Conservation (phyloP, 176 grass and related monocot species). For the Tillandsia fasciculata region DNA sequence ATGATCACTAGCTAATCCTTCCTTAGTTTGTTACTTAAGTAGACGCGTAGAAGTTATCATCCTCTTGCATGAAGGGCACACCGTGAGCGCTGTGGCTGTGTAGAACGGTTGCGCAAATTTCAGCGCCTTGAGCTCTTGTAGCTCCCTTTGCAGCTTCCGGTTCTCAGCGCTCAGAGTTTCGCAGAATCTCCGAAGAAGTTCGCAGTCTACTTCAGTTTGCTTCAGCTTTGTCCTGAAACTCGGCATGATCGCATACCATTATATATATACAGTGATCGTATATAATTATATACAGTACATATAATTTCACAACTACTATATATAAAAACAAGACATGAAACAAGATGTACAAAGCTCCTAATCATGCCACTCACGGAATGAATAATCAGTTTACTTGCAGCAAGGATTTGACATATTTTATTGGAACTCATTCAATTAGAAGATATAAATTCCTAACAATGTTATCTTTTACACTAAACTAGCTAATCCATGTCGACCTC, state of each 20-base stretch:
- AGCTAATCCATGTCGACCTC: too few species aligned
- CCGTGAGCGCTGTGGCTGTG: background rate
- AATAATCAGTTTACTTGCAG: too few species aligned
- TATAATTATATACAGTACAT: background rate
- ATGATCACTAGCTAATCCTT: too few species aligned
- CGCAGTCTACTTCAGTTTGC: constrained; percentile 4
- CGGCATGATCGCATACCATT: background rate
- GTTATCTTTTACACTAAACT: too few species aligned
- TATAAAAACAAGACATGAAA: too few species aligned
- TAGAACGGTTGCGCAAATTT: constrained; percentile 6
- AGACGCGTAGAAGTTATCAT: background rate
- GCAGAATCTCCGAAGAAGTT: constrained; percentile 14
- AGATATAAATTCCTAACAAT: too few species aligned
- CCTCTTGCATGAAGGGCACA: constrained; percentile 23
- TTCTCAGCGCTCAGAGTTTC: constrained; percentile 24
- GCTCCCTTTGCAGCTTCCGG: constrained; percentile 20
- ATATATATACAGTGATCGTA: background rate
- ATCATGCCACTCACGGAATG: too few species aligned
- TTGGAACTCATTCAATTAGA: too few species aligned
- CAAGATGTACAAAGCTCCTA: too few species aligned
- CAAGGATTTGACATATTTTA: too few species aligned
- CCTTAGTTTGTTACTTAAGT: too few species aligned
- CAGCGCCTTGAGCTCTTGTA: constrained; percentile 21
- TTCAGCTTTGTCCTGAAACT: constrained; percentile 33
- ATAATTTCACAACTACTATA: too few species aligned